Conservation (phyloP, 2,329 filamentous ascomycete genomes). For the Arthrobotrys entomopaga region DNA sequence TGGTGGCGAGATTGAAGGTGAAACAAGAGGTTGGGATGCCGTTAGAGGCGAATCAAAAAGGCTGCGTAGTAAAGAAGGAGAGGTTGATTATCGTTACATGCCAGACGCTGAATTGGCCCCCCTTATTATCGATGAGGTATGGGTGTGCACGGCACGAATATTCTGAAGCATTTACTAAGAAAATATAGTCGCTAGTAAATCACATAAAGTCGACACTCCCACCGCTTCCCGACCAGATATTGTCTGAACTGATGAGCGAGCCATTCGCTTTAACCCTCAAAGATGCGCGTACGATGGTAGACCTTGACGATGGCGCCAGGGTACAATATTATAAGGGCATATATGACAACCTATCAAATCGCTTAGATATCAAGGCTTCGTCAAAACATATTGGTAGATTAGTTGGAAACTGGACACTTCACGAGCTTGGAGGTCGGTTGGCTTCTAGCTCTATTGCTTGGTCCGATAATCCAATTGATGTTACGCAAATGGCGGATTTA, state of each 20-base stretch:
- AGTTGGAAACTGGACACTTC: constrained; percentile 71
- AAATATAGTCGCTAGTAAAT: constrained; percentile 69
- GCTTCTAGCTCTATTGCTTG: constrained; percentile 62
- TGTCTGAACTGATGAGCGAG: constrained; percentile 70
- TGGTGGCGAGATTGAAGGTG: constrained; percentile 79
- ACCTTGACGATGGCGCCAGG: constrained; percentile 79
- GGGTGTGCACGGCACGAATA: constrained; percentile 52
- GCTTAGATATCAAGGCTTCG: constrained; percentile 57
- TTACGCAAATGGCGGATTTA: constrained; percentile 63
- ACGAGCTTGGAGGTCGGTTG: constrained; percentile 67
- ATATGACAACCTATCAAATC: constrained; percentile 18
- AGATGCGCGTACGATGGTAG: constrained; percentile 82
- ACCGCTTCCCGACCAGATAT: constrained; percentile 75
- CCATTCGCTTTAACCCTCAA: constrained; percentile 78
- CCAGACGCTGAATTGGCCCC: constrained; percentile 91
- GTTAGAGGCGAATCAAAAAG: constrained; percentile 82
- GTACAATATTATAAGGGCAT: constrained; percentile 74
- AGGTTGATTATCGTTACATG: constrained; percentile 98
- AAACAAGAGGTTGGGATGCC: constrained; percentile 92
- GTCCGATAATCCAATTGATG: constrained; percentile 62
- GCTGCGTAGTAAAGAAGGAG: constrained; percentile 91
- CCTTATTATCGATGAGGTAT: constrained; percentile 73
- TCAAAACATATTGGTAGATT: constrained; percentile 63
- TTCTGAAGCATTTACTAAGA: constrained; percentile 9
- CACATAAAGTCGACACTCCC: constrained; percentile 74